Conservation (phyloP, 176 grass and related monocot genomes). For the Aechmea fasciata region DNA sequence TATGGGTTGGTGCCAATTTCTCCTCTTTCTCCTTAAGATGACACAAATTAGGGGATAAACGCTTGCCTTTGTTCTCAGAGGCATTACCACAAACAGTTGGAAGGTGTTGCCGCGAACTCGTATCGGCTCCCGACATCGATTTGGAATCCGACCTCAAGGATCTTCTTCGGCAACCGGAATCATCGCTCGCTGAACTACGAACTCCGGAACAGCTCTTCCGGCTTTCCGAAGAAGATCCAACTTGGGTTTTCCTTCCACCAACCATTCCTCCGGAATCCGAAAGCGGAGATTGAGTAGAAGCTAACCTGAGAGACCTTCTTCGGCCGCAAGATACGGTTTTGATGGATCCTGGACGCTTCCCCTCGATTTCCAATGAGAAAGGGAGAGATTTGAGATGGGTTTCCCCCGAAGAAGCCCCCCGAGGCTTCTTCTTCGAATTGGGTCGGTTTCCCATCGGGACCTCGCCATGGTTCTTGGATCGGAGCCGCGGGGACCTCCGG, state of each 20-base stretch:
- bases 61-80: not conserved
- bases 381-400: not conserved
- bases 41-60: too few species aligned
- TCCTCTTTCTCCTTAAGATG: too few species aligned
- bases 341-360: conserved; percentile 1
- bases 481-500: conserved; percentile 20
- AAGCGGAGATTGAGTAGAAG: not conserved
- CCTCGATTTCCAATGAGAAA: not conserved
- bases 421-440: conserved; percentile 1
- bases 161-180: not conserved
- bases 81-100: not conserved
- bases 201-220: too few species aligned
- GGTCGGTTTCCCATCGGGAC: not conserved
- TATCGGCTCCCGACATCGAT: not conserved
- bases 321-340: conserved; percentile 17
- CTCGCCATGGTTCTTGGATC: not conserved
- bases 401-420: not conserved
- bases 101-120: not conserved
- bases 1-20: not conserved
- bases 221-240: too few species aligned
- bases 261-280: conserved; percentile 9
- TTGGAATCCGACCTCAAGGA: not conserved
- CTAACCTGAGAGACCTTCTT: conserved; percentile 15
- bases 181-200: not conserved
- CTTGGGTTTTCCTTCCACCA: conserved; percentile 2